phyloP scores from a whole-genome alignment of 352 stramenopile genomes.

The Sclerospora graminicola region DNA sequence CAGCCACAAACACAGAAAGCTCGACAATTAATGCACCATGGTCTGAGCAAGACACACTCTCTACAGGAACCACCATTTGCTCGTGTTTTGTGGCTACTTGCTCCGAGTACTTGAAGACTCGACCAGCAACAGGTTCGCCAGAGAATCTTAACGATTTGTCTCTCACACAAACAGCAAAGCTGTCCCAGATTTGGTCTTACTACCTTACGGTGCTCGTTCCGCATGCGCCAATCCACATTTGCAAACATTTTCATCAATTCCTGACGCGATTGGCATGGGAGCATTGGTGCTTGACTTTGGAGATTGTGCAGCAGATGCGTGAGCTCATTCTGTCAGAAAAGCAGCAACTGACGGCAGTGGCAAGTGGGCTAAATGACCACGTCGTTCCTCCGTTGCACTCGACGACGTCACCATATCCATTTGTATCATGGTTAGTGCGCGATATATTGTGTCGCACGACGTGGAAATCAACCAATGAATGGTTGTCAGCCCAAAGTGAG shows the following conservation, averaged over 20 bases:
- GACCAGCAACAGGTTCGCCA: background rate
- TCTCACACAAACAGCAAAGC: constrained; percentile 28
- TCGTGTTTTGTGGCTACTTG: constrained; percentile 75
- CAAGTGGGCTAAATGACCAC: constrained; percentile 7
- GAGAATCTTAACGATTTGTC: constrained; percentile 7
- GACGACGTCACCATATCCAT: constrained; percentile 56
- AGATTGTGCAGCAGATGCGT: constrained; percentile 79
- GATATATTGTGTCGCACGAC: constrained; percentile 72
- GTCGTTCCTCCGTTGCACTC: constrained; percentile 17
- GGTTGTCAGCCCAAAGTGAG: constrained; percentile 47
- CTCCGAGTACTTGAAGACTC: constrained; percentile 49
- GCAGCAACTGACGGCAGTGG: constrained; percentile 29
- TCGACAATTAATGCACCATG: constrained; percentile 60
- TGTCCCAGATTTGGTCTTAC: constrained; percentile 77
- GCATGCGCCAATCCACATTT: constrained; percentile 63
- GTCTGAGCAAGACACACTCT: constrained; percentile 59
- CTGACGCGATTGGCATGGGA: constrained; percentile 74
- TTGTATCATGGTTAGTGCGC: constrained; percentile 77
- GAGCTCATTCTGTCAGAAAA: constrained; percentile 59
- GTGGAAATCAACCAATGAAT: constrained; percentile 67
- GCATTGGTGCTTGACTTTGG: constrained; percentile 71
- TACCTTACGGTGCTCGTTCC: constrained; percentile 65
- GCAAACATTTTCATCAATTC: constrained; percentile 76
- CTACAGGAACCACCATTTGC: constrained; percentile 63
- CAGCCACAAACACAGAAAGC: constrained; percentile 52